Evolutionary conservation across 257 asterid genomes (phyloP).

Genomic region (Plantago ovata): DNA sequence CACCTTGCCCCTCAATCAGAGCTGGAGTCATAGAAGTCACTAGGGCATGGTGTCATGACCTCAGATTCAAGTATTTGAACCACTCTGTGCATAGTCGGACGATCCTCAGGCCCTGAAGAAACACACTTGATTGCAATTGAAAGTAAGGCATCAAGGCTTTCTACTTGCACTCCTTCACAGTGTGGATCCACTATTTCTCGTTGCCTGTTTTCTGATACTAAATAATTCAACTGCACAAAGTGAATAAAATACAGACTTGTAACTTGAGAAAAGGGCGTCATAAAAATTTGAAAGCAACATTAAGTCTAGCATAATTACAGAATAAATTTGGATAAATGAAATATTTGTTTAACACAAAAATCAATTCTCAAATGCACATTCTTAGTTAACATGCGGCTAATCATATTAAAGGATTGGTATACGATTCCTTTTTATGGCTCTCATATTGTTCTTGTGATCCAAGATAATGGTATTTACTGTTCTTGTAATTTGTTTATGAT

Average conservation of each 20-base stretch:
- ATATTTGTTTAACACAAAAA: too few relatives aligned
- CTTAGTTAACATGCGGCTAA: too few relatives aligned
- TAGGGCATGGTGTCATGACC: slow-evolving; percentile 86
- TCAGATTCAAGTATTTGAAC: slow-evolving; percentile 89
- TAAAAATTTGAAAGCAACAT: not conserved
- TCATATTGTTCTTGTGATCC: too few relatives aligned
- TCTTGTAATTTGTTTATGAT: too few relatives aligned
- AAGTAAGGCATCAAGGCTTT: slow-evolving; percentile 73
- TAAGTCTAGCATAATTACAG: not conserved
- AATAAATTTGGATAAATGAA: slow-evolving; percentile 6
- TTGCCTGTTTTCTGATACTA: slow-evolving; percentile 70
- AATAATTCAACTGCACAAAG: slow-evolving; percentile 60
- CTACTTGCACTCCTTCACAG: slow-evolving; percentile 73
- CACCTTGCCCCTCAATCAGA: slow-evolving; percentile 49
- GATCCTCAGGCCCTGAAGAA: slow-evolving; percentile 76
- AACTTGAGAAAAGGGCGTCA: not conserved
- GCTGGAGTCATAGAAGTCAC: slow-evolving; percentile 84
- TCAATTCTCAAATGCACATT: too few relatives aligned
- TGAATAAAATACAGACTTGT: slow-evolving; percentile 12
- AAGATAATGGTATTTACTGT: too few relatives aligned
- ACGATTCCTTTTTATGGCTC: too few relatives aligned
- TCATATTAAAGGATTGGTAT: too few relatives aligned
- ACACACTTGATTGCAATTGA: slow-evolving; percentile 83
- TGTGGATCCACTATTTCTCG: slow-evolving; percentile 75
- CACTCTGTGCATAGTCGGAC: slow-evolving; percentile 92